Percentiles rank a stretch among this genome's conserved stretches.
phyloP scores from a whole-genome alignment of 148 eudicot species.

The Chenopodium berlandieri region DNA sequence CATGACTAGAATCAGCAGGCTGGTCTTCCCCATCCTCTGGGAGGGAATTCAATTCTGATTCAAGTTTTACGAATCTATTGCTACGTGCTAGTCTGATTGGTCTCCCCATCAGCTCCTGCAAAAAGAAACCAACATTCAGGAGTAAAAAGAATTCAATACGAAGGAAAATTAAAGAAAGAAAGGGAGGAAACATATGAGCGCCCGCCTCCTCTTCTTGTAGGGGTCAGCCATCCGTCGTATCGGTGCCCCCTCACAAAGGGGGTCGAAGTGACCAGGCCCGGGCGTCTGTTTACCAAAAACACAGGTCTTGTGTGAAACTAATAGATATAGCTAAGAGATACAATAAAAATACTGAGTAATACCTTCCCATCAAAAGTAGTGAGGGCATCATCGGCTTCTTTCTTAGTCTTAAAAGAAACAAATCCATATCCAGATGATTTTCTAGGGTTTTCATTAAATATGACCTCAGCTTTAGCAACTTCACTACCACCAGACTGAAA shows the following conservation, averaged over 20 bases:
- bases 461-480: slow-evolving; percentile 66
- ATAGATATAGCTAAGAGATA: not conserved
- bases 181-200: not conserved
- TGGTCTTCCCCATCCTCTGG: slow-evolving; percentile 34
- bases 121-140: slow-evolving; percentile 13
- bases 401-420: slow-evolving; percentile 72
- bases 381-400: slow-evolving; percentile 81
- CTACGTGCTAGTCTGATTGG: slow-evolving; percentile 64
- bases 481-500: slow-evolving; percentile 54
- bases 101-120: slow-evolving; percentile 75
- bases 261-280: too few species aligned
- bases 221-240: too few species aligned
- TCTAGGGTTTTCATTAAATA: slow-evolving; percentile 61
- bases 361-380: slow-evolving; percentile 72
- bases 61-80: slow-evolving; percentile 59
- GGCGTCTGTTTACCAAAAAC: too few species aligned
- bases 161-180: not conserved
- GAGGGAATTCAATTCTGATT: slow-evolving; percentile 39
- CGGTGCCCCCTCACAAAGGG: too few species aligned
- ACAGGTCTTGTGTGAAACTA: not conserved
- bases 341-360: slow-evolving; percentile 15
- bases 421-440: slow-evolving; percentile 87
- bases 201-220: too few species aligned
- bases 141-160: not conserved
- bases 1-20: slow-evolving; percentile 22